Base-by-base conservation (phyloP, 352 stramenopile species). In the Phytophthora melonis region DNA sequence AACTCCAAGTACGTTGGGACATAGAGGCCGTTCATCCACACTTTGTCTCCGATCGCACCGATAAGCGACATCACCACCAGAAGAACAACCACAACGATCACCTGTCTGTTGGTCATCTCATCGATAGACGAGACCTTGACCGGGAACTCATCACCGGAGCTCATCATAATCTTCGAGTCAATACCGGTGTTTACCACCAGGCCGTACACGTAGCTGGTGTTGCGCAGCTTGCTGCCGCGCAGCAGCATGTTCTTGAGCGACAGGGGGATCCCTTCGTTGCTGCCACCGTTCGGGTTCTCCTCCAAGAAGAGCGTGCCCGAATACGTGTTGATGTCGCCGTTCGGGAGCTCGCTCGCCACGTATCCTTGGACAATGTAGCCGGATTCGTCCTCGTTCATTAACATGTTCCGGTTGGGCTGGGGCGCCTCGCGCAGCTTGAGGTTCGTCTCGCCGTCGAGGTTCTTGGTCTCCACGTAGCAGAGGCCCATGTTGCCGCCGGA, bases 131-230 rank as follows among this genome's bases (percentile, higher is more conserved):
- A 93, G 14, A 93, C n/a, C 68, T 97, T 97, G 2, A 94, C 78
- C 2, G 89, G 83, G 63, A 93, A 93, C 52, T 93, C 89, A 52
- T 95, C 84, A 3, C 86, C 87, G 3, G 89, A 93, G 67, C 87
- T 98, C 89, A 94, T 94, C 85, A 97, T 97, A 58, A 98, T 97
- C 74, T 98, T 98, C 6, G 83, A 87, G 62, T 98, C 94, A 32
- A 97, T 78, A 25, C 94, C 95, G 7, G 94, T 98, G 75, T 99
- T 98, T 10, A 98, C 81, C 5, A 98, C 97, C 7, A 99, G 66
- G 0, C 94, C 96, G 36, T 96, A 96, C 5, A 92, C 85, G 41
- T 64, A 97, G 30, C 90, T 91, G 8, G 94, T 98, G 68, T 98
- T 98, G 5, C 94, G 88, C 6, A 98, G 63, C 59, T 95, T 90